Conservation (phyloP, 116 monocot genomes). For the Cymodocea nodosa region DNA sequence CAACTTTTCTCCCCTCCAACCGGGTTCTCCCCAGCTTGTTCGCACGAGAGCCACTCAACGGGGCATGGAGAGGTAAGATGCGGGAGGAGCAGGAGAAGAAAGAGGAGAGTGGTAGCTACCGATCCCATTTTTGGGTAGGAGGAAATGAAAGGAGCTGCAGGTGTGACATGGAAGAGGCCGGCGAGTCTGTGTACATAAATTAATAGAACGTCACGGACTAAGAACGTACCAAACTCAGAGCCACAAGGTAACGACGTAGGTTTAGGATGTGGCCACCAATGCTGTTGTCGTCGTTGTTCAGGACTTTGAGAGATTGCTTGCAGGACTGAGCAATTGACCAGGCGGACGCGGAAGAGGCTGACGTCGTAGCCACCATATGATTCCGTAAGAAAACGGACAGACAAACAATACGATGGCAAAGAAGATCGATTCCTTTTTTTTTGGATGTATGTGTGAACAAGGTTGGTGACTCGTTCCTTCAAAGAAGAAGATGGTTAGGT, state of each 20-base stretch:
- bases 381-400: no score
- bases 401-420: no score
- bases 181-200: neutral
- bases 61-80: neutral
- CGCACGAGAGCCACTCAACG: neutral
- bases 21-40: neutral
- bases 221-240: neutral
- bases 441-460: no score
- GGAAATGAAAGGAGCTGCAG: neutral
- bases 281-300: neutral
- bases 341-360: no score
- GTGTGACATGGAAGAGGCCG: neutral
- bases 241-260: neutral
- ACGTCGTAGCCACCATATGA: no score
- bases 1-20: neutral
- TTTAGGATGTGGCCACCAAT: neutral
- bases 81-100: neutral
- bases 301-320: conserved; percentile 1
- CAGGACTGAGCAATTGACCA: neutral
- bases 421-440: no score
- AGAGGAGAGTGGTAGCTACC: neutral
- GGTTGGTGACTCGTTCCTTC: no score
- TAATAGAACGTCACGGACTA: neutral
- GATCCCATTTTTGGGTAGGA: neutral
- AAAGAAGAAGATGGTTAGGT: no score